A percentile compares a stretch with the other conserved stretches of the same genome.
phyloP scores from a whole-genome alignment of 495 filamentous ascomycete genomes.

The Apodospora peruviana region DNA sequence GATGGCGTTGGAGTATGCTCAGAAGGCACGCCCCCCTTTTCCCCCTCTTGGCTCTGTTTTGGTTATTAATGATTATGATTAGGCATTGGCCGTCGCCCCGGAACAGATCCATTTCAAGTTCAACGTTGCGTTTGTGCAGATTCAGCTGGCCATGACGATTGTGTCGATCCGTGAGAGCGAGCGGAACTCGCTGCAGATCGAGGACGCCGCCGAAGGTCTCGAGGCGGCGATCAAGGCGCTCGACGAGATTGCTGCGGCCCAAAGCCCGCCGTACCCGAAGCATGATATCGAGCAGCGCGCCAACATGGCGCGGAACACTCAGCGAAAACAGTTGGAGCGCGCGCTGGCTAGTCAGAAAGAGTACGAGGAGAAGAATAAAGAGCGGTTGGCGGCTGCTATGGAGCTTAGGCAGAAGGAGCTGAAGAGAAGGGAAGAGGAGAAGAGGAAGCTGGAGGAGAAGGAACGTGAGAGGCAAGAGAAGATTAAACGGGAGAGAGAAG shows the following conservation, averaged over 20 bases:
- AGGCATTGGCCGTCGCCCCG: slow-evolving; percentile 71
- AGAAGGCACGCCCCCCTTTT: slow-evolving; percentile 46
- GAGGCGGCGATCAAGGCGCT: slow-evolving; percentile 81
- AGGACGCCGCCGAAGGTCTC: slow-evolving; percentile 75
- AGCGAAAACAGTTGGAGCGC: slow-evolving; percentile 82
- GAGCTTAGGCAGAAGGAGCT: slow-evolving; percentile 72
- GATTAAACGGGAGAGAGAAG: slow-evolving; percentile 75
- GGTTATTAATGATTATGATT: neutral
- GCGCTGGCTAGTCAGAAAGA: slow-evolving; percentile 77
- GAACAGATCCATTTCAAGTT: slow-evolving; percentile 89
- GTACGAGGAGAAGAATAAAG: slow-evolving; percentile 89
- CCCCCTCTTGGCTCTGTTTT: neutral
- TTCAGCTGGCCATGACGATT: slow-evolving; percentile 81
- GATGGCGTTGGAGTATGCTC: slow-evolving; percentile 78
- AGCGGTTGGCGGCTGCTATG: slow-evolving; percentile 70
- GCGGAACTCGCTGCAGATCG: slow-evolving; percentile 69
- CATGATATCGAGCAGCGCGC: slow-evolving; percentile 88
- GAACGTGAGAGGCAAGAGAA: slow-evolving; percentile 66
- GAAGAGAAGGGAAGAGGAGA: slow-evolving; percentile 61
- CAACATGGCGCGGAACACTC: slow-evolving; percentile 93
- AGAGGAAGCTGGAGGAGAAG: slow-evolving; percentile 54
- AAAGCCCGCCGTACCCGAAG: slow-evolving; percentile 85
- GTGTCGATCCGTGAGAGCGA: slow-evolving; percentile 68
- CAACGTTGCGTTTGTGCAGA: slow-evolving; percentile 96
- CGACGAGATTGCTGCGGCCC: slow-evolving; percentile 69